These are phyloP conservation scores for Leptographium galeiforme DNA, from an alignment of 2,329 filamentous ascomycete species.

Conservation along the genomic window DNA sequence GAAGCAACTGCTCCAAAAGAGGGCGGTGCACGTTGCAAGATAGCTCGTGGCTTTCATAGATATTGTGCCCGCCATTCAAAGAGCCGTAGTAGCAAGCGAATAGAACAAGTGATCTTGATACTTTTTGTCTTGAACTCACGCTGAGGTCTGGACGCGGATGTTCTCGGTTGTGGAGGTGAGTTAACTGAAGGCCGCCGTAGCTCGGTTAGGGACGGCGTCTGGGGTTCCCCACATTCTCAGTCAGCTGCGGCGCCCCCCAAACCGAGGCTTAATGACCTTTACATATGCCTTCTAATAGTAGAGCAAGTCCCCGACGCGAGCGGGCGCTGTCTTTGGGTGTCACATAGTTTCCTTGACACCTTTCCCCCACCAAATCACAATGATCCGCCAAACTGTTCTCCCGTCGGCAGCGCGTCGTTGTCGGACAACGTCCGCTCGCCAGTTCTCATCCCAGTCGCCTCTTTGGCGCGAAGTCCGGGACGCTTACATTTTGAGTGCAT, in stretches of 20 bases:
- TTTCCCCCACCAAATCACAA: background rate
- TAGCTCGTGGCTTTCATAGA: too few relatives aligned
- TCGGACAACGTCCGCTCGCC: constrained; percentile 25
- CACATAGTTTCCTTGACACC: background rate
- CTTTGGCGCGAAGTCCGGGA: constrained; percentile 54
- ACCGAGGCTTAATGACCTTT: background rate
- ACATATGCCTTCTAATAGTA: background rate
- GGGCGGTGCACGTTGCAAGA: too few relatives aligned
- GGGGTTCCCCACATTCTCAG: background rate
- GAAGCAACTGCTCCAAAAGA: too few relatives aligned
- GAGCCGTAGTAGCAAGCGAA: too few relatives aligned
- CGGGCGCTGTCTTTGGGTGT: too few relatives aligned
- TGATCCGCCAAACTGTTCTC: constrained; percentile 7
- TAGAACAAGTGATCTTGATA: too few relatives aligned
- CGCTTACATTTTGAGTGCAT: constrained; percentile 84
- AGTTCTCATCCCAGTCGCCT: constrained; percentile 27
- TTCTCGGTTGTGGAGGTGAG: too few relatives aligned
- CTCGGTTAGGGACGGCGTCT: background rate
- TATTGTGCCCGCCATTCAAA: too few relatives aligned
- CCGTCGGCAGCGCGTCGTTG: constrained; percentile 4
- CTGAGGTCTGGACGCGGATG: too few relatives aligned
- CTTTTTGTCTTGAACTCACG: too few relatives aligned
- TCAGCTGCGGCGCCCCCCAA: background rate
- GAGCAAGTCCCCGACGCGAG: too few relatives aligned
- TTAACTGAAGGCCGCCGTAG: background rate